phyloP scores from a whole-genome alignment of 2,329 filamentous ascomycete genomes.

The Fusarium protoensiforme region DNA sequence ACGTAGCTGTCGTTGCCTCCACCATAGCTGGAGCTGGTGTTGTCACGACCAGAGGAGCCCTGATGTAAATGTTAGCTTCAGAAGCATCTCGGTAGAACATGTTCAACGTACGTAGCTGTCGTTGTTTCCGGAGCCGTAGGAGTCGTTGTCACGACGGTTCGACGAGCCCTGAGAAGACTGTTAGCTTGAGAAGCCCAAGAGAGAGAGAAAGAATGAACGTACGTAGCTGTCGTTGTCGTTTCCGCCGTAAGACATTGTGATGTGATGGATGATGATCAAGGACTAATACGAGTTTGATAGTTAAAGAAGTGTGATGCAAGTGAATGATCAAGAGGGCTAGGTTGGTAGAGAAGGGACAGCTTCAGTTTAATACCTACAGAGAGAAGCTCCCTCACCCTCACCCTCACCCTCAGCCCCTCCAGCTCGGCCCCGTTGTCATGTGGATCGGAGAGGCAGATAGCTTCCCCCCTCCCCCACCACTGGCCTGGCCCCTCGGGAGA shows the following conservation, averaged over 20 bases:
- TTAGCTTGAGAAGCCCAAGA: conserved; percentile 3
- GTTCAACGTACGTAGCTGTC: conserved; percentile 1
- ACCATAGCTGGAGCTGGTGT: conserved; percentile 1
- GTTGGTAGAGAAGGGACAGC: conserved; percentile 15
- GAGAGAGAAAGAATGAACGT: background rate
- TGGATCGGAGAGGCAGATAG: conserved; percentile 28
- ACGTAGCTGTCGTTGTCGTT: conserved; percentile 49
- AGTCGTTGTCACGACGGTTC: conserved; percentile 31
- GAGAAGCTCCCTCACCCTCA: conserved; percentile 21
- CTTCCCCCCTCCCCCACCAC: conserved; percentile 13
- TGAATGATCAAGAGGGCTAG: background rate
- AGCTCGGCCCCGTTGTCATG: conserved; percentile 22
- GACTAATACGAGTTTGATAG: conserved; percentile 1
- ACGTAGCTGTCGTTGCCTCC: background rate
- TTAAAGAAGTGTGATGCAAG: conserved; percentile 5
- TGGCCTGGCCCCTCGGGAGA: conserved; percentile 13
- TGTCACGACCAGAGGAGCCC: conserved; percentile 26
- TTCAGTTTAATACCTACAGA: conserved; percentile 31
- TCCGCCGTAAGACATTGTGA: conserved; percentile 60
- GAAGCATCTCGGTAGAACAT: background rate
- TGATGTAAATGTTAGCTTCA: conserved; percentile 5
- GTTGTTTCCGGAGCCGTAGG: too few relatives aligned
- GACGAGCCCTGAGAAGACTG: conserved; percentile 20
- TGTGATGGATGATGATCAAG: conserved; percentile 28
- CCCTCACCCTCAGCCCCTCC: conserved; percentile 8